These are phyloP conservation scores for Combretum micranthum DNA, from an alignment of 345 rosid species.

Conservation along the genomic window DNA sequence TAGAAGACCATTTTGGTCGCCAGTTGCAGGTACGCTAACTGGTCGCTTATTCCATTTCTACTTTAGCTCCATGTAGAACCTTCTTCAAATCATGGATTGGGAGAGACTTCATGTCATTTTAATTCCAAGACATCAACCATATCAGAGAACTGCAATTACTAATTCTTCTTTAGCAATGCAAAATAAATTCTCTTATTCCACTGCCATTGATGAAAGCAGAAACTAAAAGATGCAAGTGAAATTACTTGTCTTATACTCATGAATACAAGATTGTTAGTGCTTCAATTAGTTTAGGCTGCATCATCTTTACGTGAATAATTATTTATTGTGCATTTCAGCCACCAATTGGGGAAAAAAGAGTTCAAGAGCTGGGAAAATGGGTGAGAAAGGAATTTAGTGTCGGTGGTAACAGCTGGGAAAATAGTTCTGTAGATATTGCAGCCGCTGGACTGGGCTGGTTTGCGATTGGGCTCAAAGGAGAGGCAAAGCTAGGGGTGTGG, in stretches of 20 bases:
- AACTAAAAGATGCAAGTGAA: too few species aligned
- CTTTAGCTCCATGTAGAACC: not conserved
- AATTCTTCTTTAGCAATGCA: too few species aligned
- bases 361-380: conserved; percentile 77
- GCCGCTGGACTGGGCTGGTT: conserved; percentile 93
- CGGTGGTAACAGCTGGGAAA: conserved; percentile 68
- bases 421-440: conserved; percentile 71
- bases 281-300: not conserved
- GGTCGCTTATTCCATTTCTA: not conserved
- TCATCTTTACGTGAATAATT: not conserved
- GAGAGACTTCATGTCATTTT: too few species aligned
- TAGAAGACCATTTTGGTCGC: conserved; percentile 67
- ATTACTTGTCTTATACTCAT: too few species aligned
- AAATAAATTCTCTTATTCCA: too few species aligned
- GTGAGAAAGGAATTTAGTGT: conserved; percentile 55
- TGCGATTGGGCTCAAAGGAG: conserved; percentile 71
- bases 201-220: too few species aligned
- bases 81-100: not conserved
- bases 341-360: conserved; percentile 75
- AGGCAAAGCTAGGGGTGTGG: conserved; percentile 75
- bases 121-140: too few species aligned
- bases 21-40: conserved; percentile 63
- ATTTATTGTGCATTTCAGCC: conserved; percentile 38
- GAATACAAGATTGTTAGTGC: not conserved
- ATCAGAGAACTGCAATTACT: too few species aligned